Evolutionary conservation across 495 filamentous ascomycete species (phyloP).

Genomic region (Aspergillus sparsus): DNA sequence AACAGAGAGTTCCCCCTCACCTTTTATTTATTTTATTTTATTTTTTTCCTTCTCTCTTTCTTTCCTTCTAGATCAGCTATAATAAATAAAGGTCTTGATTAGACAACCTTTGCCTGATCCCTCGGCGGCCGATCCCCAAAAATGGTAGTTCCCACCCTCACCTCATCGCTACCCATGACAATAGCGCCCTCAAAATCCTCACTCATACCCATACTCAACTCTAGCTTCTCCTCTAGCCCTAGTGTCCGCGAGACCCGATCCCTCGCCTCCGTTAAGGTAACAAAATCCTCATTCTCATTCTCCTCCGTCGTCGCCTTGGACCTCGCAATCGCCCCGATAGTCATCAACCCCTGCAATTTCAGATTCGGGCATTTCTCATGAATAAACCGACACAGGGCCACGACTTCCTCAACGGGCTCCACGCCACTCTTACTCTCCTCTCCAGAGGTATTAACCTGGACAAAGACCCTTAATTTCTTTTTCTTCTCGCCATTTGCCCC

Average conservation of each 20-base stretch:
- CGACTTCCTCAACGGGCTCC: conserved; percentile 53
- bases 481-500: no score
- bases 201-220: conserved; percentile 86
- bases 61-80: background rate
- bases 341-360: conserved; percentile 84
- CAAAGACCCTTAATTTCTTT: conserved; percentile 65
- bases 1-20: background rate
- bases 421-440: conserved; percentile 84
- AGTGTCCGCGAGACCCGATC: conserved; percentile 60
- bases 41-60: background rate
- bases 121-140: conserved; percentile 81
- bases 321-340: conserved; percentile 89
- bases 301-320: conserved; percentile 68
- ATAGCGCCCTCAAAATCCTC: conserved; percentile 93
- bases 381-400: conserved; percentile 66
- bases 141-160: conserved; percentile 93
- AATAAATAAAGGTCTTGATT: conserved; percentile 16
- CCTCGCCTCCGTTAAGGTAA: conserved; percentile 63
- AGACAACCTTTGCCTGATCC: conserved; percentile 59
- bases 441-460: conserved; percentile 94
- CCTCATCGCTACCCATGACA: conserved; percentile 78
- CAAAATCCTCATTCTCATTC: conserved; percentile 89
- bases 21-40: background rate
- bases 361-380: conserved; percentile 69
- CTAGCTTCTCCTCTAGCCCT: conserved; percentile 48